These are phyloP conservation scores for Erysimum cheiranthoides DNA, from an alignment of 345 rosid species.

Conservation along the genomic window DNA sequence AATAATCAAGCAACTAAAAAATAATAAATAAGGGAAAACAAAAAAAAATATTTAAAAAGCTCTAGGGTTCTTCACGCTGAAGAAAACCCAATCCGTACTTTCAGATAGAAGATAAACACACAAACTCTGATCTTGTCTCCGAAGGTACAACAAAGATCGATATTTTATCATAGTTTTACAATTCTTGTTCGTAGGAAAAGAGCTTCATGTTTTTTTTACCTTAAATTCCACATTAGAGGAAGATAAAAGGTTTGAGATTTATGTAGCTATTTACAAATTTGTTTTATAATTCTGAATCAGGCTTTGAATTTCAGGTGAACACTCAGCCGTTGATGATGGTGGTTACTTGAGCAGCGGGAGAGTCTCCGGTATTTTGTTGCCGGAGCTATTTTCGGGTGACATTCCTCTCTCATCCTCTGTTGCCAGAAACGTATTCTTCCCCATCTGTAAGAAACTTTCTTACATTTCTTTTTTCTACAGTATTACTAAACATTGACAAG, in stretches of 20 bases:
- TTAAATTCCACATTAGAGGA: not conserved
- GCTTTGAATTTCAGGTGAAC: constrained; percentile 2
- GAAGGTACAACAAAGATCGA: constrained; percentile 16
- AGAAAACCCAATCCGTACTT: constrained; percentile 21
- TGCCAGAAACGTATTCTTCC: not conserved
- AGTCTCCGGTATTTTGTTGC: constrained; percentile 7
- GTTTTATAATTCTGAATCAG: not conserved
- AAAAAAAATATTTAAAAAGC: constrained; percentile 11
- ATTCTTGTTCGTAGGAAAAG: not conserved
- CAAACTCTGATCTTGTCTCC: constrained; percentile 5
- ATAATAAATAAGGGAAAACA: not conserved
- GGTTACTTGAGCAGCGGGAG: constrained; percentile 22
- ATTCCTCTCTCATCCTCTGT: not conserved
- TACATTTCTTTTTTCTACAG: not conserved
- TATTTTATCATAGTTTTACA: constrained; percentile 1
- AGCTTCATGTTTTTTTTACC: not conserved
- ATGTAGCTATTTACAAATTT: constrained; percentile 19
- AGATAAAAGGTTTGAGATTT: constrained; percentile 12
- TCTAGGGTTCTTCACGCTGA: constrained; percentile 31
- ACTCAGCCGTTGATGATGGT: constrained; percentile 24
- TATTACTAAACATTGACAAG: not conserved
- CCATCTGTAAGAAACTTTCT: constrained; percentile 26
- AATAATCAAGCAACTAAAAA: not conserved
- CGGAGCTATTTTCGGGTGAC: constrained; percentile 13
- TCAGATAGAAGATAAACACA: constrained; percentile 1